phyloP scores from a whole-genome alignment of 2,329 filamentous ascomycete species.

The Claviceps africana region DNA sequence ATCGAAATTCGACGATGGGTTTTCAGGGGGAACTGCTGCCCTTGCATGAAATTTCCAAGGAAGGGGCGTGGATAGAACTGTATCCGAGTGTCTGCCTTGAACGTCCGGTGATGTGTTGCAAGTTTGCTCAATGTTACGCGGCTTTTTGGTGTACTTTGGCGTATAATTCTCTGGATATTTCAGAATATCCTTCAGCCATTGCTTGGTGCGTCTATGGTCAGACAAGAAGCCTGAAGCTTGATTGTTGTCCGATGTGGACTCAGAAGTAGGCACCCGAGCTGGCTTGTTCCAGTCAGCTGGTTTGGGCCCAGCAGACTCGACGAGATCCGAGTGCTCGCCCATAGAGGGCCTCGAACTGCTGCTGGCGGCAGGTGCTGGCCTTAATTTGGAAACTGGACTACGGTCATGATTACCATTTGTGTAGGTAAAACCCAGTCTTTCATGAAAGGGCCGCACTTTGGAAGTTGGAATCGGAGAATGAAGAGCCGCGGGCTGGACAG shows the following conservation, averaged over 20 bases:
- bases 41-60: conserved; percentile 8
- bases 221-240: conserved; percentile 16
- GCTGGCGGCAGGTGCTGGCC: neutral
- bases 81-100: conserved; percentile 12
- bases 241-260: conserved; percentile 9
- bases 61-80: conserved; percentile 8
- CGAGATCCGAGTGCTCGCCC: neutral
- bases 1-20: conserved; percentile 13
- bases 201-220: conserved; percentile 19
- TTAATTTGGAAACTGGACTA: conserved; percentile 5
- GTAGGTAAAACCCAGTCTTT: neutral
- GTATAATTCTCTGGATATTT: conserved; percentile 13
- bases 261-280: neutral
- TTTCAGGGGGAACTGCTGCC: conserved; percentile 10
- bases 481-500: conserved; percentile 3
- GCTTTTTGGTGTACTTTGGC: conserved; percentile 16
- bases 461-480: conserved; percentile 8
- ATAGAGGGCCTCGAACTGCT: neutral
- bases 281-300: neutral
- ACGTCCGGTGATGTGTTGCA: conserved; percentile 6
- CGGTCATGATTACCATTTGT: conserved; percentile 1
- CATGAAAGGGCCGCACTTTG: conserved; percentile 8
- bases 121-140: conserved; percentile 6
- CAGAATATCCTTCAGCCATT: conserved; percentile 21
- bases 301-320: neutral